These are phyloP conservation scores for Triangularia setosa DNA, from an alignment of 2,329 filamentous ascomycete genomes.

Conservation along the genomic window DNA sequence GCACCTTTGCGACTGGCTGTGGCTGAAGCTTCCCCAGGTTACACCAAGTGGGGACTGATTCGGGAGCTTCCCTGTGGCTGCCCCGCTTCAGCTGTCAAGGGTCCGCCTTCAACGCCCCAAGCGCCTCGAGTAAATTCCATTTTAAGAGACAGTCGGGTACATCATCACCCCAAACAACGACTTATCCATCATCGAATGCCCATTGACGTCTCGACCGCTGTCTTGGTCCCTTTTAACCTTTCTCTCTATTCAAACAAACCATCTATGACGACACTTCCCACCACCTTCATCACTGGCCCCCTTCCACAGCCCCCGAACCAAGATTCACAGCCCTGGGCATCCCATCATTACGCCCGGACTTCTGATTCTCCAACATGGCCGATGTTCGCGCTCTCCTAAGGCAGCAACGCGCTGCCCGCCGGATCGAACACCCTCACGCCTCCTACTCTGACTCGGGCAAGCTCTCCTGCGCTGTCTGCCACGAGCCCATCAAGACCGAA, in stretches of 20 bases:
- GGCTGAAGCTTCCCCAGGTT: constrained; percentile 22
- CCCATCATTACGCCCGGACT: constrained; percentile 5
- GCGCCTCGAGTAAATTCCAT: neutral
- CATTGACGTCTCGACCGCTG: neutral
- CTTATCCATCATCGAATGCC: neutral
- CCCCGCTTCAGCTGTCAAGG: constrained; percentile 5
- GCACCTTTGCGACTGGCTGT: constrained; percentile 9
- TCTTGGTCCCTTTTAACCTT: neutral
- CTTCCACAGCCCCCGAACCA: neutral
- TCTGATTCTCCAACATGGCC: constrained; percentile 51
- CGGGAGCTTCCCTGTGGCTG: constrained; percentile 9
- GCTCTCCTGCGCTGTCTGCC: constrained; percentile 64
- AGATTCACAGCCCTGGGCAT: neutral
- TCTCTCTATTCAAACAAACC: neutral
- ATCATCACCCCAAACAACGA: constrained; percentile 6
- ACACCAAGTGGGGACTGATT: neutral
- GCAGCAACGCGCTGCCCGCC: constrained; percentile 69
- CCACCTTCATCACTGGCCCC: neutral
- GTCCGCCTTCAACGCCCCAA: constrained; percentile 6
- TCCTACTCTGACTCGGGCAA: constrained; percentile 65
- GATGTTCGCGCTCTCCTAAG: constrained; percentile 77
- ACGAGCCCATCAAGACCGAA: constrained; percentile 61
- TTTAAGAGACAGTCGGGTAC: neutral
- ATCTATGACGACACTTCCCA: neutral
- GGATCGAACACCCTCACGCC: constrained; percentile 66